Percentiles rank a stretch among this genome's conserved stretches.
These are phyloP conservation scores for Neonectria coccinea DNA, from an alignment of 2,329 filamentous ascomycete species.

Conservation along the genomic window DNA sequence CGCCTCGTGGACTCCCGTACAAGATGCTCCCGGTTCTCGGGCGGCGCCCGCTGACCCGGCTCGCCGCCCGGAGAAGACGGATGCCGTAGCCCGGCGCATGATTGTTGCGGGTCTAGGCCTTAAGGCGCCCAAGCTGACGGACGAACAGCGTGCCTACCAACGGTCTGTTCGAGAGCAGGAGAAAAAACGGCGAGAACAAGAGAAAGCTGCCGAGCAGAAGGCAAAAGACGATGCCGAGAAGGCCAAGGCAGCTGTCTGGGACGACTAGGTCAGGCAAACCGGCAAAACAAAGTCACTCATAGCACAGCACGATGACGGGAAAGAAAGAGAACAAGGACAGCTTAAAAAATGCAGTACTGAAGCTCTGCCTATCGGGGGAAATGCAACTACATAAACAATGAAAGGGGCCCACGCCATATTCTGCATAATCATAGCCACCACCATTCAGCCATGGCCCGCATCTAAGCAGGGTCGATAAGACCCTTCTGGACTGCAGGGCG, in stretches of 20 bases:
- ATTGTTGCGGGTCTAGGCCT: constrained; percentile 91
- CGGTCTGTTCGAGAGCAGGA: constrained; percentile 85
- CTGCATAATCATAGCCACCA: neutral
- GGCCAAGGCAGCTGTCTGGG: constrained; percentile 89
- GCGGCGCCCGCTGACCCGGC: constrained; percentile 28
- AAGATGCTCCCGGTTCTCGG: constrained; percentile 26
- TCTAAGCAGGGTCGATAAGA: neutral
- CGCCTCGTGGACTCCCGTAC: constrained; percentile 38
- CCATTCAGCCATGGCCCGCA: neutral
- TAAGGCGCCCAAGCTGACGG: constrained; percentile 81
- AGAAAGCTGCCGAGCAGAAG: constrained; percentile 72
- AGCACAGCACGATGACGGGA: neutral
- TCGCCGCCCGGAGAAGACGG: constrained; percentile 86
- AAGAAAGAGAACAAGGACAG: too few species aligned
- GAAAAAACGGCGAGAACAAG: constrained; percentile 78
- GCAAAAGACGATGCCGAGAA: constrained; percentile 75
- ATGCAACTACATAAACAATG: neutral
- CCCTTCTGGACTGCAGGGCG: constrained; percentile 45
- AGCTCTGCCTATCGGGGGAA: constrained; percentile 1
- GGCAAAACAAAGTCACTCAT: too few species aligned
- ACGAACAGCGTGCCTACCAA: constrained; percentile 91
- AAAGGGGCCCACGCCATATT: constrained; percentile 13
- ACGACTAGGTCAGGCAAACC: constrained; percentile 63
- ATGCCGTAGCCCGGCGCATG: constrained; percentile 87
- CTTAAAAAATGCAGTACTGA: neutral